Conservation (phyloP, 306 rosid species). For the Clitoria ternatea region DNA sequence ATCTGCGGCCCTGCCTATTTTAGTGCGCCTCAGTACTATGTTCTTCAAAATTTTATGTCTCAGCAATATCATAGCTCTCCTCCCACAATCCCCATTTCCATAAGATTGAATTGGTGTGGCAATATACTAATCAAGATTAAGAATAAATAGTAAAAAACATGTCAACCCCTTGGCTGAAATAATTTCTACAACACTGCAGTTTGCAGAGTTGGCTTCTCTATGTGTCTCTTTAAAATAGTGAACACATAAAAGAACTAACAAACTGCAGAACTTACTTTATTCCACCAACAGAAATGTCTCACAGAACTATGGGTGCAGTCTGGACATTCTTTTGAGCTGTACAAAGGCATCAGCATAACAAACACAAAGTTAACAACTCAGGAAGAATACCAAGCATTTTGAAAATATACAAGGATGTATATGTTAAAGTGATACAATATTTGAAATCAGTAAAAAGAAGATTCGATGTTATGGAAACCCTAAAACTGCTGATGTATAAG, state of each 20-base stretch:
- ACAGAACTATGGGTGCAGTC: conserved; percentile 68
- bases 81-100: conserved; percentile 29
- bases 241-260: conserved; percentile 10
- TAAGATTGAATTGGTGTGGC: conserved; percentile 57
- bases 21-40: conserved; percentile 80
- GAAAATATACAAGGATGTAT: too few relatives aligned
- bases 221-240: background rate
- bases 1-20: conserved; percentile 87
- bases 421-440: background rate
- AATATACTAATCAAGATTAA: conserved; percentile 49
- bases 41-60: conserved; percentile 67
- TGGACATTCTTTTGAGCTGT: conserved; percentile 59
- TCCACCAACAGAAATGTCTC: conserved; percentile 98
- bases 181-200: background rate
- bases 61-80: conserved; percentile 79
- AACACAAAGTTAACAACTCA: conserved; percentile 15
- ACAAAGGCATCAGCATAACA: conserved; percentile 21
- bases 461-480: background rate
- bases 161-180: conserved; percentile 5
- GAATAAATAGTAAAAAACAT: conserved; percentile 6
- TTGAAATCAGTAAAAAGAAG: background rate
- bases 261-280: conserved; percentile 61
- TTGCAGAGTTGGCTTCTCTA: conserved; percentile 1
- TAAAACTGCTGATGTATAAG: background rate
- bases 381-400: background rate